Percentiles rank a stretch among this genome's conserved stretches.
phyloP scores from a whole-genome alignment of 257 asterid genomes.

The Capsicum baccatum region DNA sequence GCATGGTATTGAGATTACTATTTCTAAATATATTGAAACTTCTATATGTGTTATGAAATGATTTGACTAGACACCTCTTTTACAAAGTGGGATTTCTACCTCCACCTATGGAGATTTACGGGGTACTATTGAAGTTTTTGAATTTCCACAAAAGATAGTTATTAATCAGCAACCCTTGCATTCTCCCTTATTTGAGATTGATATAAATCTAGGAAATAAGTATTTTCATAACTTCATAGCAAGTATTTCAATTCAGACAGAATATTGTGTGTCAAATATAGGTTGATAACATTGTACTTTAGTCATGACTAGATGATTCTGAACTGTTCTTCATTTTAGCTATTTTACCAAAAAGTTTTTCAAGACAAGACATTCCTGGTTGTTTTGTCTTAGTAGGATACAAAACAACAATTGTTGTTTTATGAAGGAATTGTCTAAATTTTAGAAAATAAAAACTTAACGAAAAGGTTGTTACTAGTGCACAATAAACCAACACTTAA shows the following conservation, averaged over 20 bases:
- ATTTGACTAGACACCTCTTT: no score
- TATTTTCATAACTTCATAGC: background rate
- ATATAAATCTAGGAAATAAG: background rate
- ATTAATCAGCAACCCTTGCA: background rate
- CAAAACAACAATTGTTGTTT: slow-evolving; percentile 15
- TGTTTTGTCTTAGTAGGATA: background rate
- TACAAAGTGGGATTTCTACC: no score
- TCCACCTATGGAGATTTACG: no score
- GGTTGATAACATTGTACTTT: background rate
- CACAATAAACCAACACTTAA: no score
- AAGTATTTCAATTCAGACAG: background rate
- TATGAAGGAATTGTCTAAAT: slow-evolving; percentile 12
- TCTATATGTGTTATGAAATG: no score
- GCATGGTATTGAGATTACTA: no score
- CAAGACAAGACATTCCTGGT: slow-evolving; percentile 24
- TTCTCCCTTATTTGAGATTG: background rate
- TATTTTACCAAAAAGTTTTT: background rate
- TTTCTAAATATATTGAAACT: no score
- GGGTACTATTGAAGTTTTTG: no score
- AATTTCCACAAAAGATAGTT: no score
- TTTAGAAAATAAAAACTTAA: background rate
- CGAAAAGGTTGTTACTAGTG: background rate
- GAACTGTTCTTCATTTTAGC: slow-evolving; percentile 4
- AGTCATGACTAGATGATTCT: background rate
- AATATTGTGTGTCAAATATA: no score